phyloP scores from a whole-genome alignment of 495 filamentous ascomycete genomes.

The Astrocystis sublimbata region DNA sequence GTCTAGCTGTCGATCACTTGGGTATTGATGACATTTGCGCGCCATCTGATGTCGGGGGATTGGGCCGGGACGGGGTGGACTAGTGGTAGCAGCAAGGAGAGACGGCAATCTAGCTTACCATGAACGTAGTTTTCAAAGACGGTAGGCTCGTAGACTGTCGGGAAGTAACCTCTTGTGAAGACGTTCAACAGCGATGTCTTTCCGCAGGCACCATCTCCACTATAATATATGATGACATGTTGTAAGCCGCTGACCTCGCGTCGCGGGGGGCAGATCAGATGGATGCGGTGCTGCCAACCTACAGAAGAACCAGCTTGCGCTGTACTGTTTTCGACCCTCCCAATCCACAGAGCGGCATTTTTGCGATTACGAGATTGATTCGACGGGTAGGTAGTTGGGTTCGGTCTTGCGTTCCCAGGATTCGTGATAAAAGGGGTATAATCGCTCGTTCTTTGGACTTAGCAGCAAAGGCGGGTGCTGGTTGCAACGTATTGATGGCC shows the following conservation, averaged over 20 bases:
- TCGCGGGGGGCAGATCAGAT: not conserved
- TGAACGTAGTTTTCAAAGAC: conserved; percentile 99
- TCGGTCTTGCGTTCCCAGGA: not conserved
- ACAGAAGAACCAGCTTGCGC: conserved; percentile 97
- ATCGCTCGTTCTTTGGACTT: not conserved
- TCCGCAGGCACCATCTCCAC: conserved; percentile 95
- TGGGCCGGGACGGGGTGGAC: no score
- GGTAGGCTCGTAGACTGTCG: conserved; percentile 97
- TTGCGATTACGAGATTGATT: no score
- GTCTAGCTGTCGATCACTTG: conserved; percentile 11
- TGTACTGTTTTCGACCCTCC: conserved; percentile 76
- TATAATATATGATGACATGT: conserved; percentile 48
- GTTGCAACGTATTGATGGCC: not conserved
- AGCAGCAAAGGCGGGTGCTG: not conserved
- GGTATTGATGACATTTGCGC: not conserved
- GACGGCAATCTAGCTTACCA: conserved; percentile 55
- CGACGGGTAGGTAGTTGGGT: not conserved
- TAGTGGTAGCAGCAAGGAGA: not conserved
- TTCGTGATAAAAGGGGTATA: not conserved
- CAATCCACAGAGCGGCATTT: conserved; percentile 51
- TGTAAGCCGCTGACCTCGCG: conserved; percentile 29
- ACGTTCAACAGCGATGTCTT: conserved; percentile 98
- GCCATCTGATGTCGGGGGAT: not conserved
- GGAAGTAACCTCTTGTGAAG: conserved; percentile 98
- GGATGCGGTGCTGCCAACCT: no score